phyloP scores from a whole-genome alignment of 306 rosid species.

The Vicia sativa region DNA sequence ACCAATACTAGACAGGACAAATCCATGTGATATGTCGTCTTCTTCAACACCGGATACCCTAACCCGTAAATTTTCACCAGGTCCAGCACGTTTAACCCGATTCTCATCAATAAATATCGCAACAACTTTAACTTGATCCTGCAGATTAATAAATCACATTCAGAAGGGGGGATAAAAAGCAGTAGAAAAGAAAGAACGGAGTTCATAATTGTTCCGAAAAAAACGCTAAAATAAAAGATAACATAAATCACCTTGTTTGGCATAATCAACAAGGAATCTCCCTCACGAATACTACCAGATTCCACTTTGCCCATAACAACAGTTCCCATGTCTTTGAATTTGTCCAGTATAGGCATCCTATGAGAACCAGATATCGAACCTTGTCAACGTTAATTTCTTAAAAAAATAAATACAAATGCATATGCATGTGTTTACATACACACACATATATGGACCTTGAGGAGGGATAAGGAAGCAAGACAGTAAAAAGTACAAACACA shows the following conservation, averaged over 20 bases:
- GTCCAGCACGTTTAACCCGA: conserved; percentile 77
- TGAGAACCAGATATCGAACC: conserved; percentile 36
- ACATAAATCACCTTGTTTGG: conserved; percentile 80
- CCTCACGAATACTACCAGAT: conserved; percentile 81
- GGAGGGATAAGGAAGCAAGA: background rate
- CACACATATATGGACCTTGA: background rate
- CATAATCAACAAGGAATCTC: conserved; percentile 81
- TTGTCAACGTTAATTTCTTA: conserved; percentile 1
- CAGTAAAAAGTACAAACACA: conserved; percentile 2
- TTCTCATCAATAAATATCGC: conserved; percentile 71
- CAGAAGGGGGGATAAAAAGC: background rate
- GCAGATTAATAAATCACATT: conserved; percentile 40
- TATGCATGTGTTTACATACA: background rate
- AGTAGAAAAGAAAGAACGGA: background rate
- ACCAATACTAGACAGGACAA: conserved; percentile 84
- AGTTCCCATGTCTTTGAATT: conserved; percentile 97
- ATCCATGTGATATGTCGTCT: conserved; percentile 77
- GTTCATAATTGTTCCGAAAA: background rate
- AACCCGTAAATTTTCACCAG: conserved; percentile 94
- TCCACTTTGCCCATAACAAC: conserved; percentile 97
- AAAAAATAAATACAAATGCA: background rate
- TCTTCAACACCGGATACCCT: conserved; percentile 86
- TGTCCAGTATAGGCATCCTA: conserved; percentile 93
- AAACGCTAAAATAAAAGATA: background rate
- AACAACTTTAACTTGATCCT: conserved; percentile 84